Percentiles rank a stretch among this genome's conserved stretches.
Conservation (phyloP, 2,329 filamentous ascomycete species). For the Penicillium hordei region DNA sequence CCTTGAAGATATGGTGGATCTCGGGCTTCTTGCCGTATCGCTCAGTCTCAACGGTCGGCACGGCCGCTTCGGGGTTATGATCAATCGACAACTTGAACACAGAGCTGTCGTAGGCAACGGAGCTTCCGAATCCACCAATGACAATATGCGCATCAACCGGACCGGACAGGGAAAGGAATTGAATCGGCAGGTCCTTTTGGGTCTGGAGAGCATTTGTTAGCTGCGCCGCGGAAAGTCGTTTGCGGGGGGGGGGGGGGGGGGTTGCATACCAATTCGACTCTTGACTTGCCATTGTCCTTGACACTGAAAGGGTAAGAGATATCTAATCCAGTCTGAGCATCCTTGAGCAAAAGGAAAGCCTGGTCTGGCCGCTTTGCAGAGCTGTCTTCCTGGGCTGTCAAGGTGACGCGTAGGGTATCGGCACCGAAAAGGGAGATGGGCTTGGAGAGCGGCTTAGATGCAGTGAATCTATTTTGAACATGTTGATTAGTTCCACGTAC, state of each 20-base stretch:
- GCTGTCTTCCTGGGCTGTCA: slow-evolving; percentile 78
- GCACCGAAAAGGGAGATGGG: slow-evolving; percentile 63
- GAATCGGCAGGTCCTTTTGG: slow-evolving; percentile 82
- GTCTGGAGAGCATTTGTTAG: slow-evolving; percentile 55
- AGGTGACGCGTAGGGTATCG: slow-evolving; percentile 75
- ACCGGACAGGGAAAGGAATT: slow-evolving; percentile 67
- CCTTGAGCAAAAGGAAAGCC: slow-evolving; percentile 81
- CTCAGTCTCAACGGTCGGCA: slow-evolving; percentile 64
- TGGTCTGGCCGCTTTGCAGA: slow-evolving; percentile 86
- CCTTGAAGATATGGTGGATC: slow-evolving; percentile 88
- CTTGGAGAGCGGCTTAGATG: slow-evolving; percentile 61
- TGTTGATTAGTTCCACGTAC: slow-evolving; percentile 9
- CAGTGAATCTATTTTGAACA: slow-evolving; percentile 53
- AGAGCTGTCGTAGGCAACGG: slow-evolving; percentile 64
- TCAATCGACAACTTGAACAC: slow-evolving; percentile 72
- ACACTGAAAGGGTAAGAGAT: slow-evolving; percentile 80
- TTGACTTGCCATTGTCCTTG: slow-evolving; percentile 85
- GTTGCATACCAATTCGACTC: slow-evolving; percentile 72
- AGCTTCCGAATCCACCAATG: slow-evolving; percentile 80
- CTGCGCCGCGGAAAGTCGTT: slow-evolving; percentile 17
- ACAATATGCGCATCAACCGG: slow-evolving; percentile 79
- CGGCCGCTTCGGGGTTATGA: slow-evolving; percentile 61
- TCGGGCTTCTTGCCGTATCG: slow-evolving; percentile 81
- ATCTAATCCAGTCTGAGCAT: slow-evolving; percentile 73
- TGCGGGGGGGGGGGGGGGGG: not conserved